Conservation (phyloP, 2,329 filamentous ascomycete genomes). For the Byssothecium circinans region DNA sequence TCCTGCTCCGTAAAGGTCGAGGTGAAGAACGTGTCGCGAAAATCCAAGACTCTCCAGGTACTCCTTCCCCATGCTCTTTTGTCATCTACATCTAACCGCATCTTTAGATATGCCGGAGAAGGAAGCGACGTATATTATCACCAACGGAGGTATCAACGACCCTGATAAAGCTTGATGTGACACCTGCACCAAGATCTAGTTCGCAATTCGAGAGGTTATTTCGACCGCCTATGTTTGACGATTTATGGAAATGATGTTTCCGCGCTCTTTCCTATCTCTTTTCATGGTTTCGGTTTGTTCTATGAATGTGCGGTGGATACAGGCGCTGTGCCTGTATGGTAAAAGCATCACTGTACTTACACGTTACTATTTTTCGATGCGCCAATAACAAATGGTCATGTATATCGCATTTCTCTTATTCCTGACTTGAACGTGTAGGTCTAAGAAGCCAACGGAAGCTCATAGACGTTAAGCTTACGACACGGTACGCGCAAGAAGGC, state of each 20-base stretch:
- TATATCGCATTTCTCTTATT: too few relatives aligned
- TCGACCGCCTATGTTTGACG: not conserved
- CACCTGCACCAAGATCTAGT: not conserved
- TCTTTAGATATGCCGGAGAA: constrained; percentile 64
- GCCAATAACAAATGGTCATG: too few relatives aligned
- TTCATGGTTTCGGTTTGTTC: too few relatives aligned
- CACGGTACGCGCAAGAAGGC: too few relatives aligned
- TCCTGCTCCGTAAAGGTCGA: constrained; percentile 67
- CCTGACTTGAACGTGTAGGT: too few relatives aligned
- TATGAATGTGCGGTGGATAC: too few relatives aligned
- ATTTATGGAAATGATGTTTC: not conserved
- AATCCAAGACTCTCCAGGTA: constrained; percentile 68
- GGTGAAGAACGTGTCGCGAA: constrained; percentile 72
- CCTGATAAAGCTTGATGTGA: constrained; percentile 59
- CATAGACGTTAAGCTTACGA: too few relatives aligned
- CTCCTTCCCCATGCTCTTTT: constrained; percentile 11
- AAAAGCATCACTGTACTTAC: too few relatives aligned
- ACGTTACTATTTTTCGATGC: too few relatives aligned
- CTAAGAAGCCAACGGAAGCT: too few relatives aligned
- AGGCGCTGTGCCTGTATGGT: too few relatives aligned
- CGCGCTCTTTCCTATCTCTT: not conserved
- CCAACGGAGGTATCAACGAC: constrained; percentile 68
- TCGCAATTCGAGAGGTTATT: not conserved
- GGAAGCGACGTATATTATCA: constrained; percentile 71
- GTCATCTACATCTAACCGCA: constrained; percentile 18